Base-by-base conservation (phyloP, 768 basidiomycete species). In the Termitomyces sp. region DNA sequence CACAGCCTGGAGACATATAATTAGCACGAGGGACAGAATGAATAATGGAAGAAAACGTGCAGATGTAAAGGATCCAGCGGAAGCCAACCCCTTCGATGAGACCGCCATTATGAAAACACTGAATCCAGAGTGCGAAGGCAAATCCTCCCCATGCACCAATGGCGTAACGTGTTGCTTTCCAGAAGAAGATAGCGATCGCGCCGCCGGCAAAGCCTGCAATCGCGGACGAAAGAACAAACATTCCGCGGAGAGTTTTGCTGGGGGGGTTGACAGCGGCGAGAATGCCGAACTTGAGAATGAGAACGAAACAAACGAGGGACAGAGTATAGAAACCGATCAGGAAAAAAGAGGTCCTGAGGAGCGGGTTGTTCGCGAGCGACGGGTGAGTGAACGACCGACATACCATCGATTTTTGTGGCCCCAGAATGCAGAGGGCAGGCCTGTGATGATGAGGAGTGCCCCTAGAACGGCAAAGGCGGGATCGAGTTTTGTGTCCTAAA, bases 321-420 rank as follows among this genome's bases (percentile, higher is more conserved):
- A 95, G 80, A 49, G 91, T 85, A 76, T 97, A 98, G 75, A 94
- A 94, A 46, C 94, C 92, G 63, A 92, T 89, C 68, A 98, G 81
- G 75, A 97, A 96, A 79, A 96, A 90, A 12, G 94, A 95, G 20
- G 92, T 91, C 92, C 93, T 94, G 63, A 34, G 38, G 58, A 60
- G 51, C 59, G 56, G 57, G 50, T 60, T 64, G 65, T 65, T 68
- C 59, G 54, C 52, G 50, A 50, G 61, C 52, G 65, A 63, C 29
- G 15, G 9, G 59, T 25, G 59, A 59, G 20, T 63, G 60, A 60
- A 65, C 60, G 65, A 47, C 48, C 53, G 46, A 77, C 83, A 46
- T 69, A 91, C 94, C 96, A 96, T 82, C 94, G 79, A 73, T 97
- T 96, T 81, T 96, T 96, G 77, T 95, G 94, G 25, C 96, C 96